These are phyloP conservation scores for Dacryopinax spathularia DNA, from an alignment of 768 basidiomycete genomes.

Conservation along the genomic window DNA sequence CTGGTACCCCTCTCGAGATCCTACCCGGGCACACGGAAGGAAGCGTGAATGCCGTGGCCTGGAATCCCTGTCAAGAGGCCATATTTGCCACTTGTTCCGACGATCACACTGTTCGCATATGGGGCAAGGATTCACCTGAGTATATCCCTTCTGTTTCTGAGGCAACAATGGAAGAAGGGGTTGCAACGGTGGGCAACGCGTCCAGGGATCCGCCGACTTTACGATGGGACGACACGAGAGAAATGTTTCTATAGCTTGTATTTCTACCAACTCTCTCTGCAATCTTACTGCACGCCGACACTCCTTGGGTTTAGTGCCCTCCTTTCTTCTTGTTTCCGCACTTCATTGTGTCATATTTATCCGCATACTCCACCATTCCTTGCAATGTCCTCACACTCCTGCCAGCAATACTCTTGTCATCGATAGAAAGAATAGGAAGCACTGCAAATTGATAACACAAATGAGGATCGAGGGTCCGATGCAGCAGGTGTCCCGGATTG, in stretches of 20 bases:
- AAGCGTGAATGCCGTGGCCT: conserved; percentile 89
- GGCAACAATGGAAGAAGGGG: neutral
- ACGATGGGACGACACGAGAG: neutral
- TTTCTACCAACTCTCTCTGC: neutral
- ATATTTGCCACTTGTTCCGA: conserved; percentile 98
- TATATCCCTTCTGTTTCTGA: neutral
- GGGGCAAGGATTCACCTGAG: conserved; percentile 35
- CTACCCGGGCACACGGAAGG: conserved; percentile 76
- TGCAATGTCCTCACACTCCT: conserved; percentile 1
- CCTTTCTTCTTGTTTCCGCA: neutral
- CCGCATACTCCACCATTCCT: neutral
- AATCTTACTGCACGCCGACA: neutral
- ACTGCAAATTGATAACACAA: neutral
- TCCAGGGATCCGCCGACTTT: neutral
- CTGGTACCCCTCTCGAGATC: conserved; percentile 69
- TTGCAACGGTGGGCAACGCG: neutral
- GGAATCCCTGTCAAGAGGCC: conserved; percentile 78
- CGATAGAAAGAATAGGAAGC: neutral
- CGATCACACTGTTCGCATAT: conserved; percentile 79
- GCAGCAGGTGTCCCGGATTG: neutral
- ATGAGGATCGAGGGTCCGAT: neutral
- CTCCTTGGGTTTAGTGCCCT: conserved; percentile 39
- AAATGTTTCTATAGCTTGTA: neutral
- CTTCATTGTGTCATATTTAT: neutral
- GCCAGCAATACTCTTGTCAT: conserved; percentile 3